Conservation (phyloP, 1,139 yeast species). For the Starmera stellimalicola region DNA sequence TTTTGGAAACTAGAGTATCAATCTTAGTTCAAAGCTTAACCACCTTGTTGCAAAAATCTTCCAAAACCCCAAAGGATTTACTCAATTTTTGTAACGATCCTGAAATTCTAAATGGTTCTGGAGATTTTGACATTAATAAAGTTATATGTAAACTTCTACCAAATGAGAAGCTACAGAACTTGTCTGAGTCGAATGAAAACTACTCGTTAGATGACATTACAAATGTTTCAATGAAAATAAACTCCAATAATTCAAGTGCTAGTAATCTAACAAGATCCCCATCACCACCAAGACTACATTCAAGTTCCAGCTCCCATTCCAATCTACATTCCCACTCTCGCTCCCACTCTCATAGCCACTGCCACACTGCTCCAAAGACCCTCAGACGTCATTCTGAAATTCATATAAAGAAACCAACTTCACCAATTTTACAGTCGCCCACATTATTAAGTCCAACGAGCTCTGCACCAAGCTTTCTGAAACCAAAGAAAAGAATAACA, state of each 20-base stretch:
- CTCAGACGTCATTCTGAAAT: constrained; percentile 9
- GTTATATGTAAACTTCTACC: constrained; percentile 15
- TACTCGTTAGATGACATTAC: constrained; percentile 17
- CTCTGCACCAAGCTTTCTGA: neutral
- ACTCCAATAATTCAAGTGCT: neutral
- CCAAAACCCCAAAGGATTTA: constrained; percentile 14
- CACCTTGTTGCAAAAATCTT: constrained; percentile 29
- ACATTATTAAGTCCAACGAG: neutral
- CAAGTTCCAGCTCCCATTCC: constrained; percentile 1
- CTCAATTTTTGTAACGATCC: constrained; percentile 12
- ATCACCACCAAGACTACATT: constrained; percentile 1
- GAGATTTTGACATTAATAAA: constrained; percentile 17
- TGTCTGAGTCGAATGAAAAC: constrained; percentile 14
- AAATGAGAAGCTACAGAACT: constrained; percentile 13
- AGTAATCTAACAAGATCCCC: constrained; percentile 1
- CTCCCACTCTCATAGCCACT: neutral
- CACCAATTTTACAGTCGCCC: neutral
- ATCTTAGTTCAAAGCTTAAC: constrained; percentile 47
- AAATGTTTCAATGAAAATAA: constrained; percentile 7
- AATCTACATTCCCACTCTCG: neutral
- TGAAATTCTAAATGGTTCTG: constrained; percentile 10
- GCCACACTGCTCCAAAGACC: neutral
- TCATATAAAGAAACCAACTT: constrained; percentile 10
- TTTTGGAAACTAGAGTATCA: constrained; percentile 58
- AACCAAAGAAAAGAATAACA: neutral